Evolutionary conservation across 106 monocot species (phyloP).

Genomic region (Narthecium ossifragum): DNA sequence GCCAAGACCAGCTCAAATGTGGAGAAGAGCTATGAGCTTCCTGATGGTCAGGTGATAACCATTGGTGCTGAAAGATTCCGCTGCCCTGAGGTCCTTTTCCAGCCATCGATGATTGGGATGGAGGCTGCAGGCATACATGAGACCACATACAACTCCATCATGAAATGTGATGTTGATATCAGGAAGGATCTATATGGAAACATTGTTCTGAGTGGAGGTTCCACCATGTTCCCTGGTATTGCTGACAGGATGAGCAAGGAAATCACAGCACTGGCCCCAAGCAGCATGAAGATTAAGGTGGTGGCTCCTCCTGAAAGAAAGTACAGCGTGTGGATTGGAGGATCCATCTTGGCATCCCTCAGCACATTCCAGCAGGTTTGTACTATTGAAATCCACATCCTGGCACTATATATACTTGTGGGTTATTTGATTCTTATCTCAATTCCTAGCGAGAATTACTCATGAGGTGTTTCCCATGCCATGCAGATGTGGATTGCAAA

Average conservation of each 20-base stretch:
- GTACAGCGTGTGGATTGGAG: constrained; percentile 30
- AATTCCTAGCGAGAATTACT: neutral
- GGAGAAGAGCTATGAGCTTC: constrained; percentile 25
- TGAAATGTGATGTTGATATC: constrained; percentile 29
- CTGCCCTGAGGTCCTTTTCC: constrained; percentile 28
- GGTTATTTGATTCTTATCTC: neutral
- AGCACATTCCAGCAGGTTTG: constrained; percentile 26
- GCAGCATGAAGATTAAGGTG: constrained; percentile 31
- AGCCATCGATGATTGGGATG: constrained; percentile 29
- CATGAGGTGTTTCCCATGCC: too few relatives aligned
- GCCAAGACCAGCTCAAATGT: constrained; percentile 20
- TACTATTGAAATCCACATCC: neutral
- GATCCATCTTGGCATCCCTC: constrained; percentile 23
- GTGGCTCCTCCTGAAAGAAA: constrained; percentile 24
- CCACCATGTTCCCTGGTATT: constrained; percentile 29
- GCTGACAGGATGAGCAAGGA: constrained; percentile 36
- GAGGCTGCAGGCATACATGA: constrained; percentile 31
- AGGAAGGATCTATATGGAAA: constrained; percentile 30
- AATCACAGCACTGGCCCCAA: constrained; percentile 23
- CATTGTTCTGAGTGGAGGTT: constrained; percentile 25
- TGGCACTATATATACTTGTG: neutral
- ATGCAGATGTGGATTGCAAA: constrained; percentile 21
- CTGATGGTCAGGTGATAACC: constrained; percentile 27
- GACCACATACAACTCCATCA: constrained; percentile 31
- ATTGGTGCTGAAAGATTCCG: constrained; percentile 30